Conservation (phyloP, 2,329 filamentous ascomycete species). For the Colletotrichum siamense region DNA sequence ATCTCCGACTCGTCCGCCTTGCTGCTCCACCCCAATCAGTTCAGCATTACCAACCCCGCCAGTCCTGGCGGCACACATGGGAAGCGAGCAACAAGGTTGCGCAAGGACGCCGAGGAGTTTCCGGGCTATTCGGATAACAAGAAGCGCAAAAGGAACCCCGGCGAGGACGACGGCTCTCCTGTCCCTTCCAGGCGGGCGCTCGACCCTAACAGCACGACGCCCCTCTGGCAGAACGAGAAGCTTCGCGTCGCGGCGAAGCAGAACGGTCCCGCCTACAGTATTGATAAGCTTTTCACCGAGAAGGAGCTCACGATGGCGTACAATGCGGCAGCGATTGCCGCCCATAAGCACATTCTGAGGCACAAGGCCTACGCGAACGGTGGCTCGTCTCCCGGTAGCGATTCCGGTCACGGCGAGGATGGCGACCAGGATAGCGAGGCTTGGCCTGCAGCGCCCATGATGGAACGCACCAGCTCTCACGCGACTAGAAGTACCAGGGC, state of each 20-base stretch:
- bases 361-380: conserved; percentile 59
- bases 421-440: conserved; percentile 54
- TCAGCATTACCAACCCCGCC: conserved; percentile 67
- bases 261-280: conserved; percentile 66
- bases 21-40: conserved; percentile 72
- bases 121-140: conserved; percentile 60
- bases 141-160: conserved; percentile 66
- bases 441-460: conserved; percentile 54
- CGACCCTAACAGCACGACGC: conserved; percentile 63
- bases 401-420: conserved; percentile 56
- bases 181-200: conserved; percentile 60
- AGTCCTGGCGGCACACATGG: conserved; percentile 68
- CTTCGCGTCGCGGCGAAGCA: conserved; percentile 58
- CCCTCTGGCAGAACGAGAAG: conserved; percentile 68
- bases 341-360: conserved; percentile 66
- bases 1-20: conserved; percentile 71
- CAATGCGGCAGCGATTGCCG: conserved; percentile 65
- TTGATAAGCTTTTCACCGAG: conserved; percentile 75
- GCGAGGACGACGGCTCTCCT: conserved; percentile 69
- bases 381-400: conserved; percentile 58
- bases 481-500: conserved; percentile 68
- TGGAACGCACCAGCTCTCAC: conserved; percentile 70
- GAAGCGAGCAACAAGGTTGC: conserved; percentile 67
- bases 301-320: conserved; percentile 72
- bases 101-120: conserved; percentile 65